A percentile compares a stretch with the other conserved stretches of the same genome.
Evolutionary conservation across 2,329 filamentous ascomycete genomes (phyloP).

Genomic region (Botrytis porri): DNA sequence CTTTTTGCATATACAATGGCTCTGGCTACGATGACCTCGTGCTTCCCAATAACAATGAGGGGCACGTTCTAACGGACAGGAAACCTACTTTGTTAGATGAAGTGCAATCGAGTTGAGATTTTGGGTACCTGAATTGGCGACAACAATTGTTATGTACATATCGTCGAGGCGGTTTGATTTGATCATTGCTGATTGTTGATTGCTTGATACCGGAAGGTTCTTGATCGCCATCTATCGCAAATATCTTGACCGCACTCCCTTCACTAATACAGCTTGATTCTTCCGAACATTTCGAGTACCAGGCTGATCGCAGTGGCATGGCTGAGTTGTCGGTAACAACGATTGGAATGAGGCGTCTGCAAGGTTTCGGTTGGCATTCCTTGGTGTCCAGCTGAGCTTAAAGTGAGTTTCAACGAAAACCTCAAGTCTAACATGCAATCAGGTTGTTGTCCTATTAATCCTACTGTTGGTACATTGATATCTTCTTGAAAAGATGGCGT

Average conservation of each 20-base stretch:
- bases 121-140: not conserved
- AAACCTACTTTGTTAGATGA: not conserved
- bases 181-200: not conserved
- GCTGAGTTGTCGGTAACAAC: not conserved
- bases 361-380: not conserved
- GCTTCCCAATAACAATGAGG: not conserved
- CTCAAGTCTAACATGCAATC: not conserved
- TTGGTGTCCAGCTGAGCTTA: not conserved
- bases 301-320: not conserved
- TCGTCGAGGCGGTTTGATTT: not conserved
- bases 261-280: not conserved
- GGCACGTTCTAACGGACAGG: not conserved
- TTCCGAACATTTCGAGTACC: not conserved
- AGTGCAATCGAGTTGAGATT: not conserved
- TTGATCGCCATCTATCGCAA: not conserved
- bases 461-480: not conserved
- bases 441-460: not conserved
- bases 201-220: not conserved
- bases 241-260: not conserved
- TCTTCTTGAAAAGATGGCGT: not conserved
- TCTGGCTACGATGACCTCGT: not conserved
- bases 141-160: not conserved
- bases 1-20: not conserved
- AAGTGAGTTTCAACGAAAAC: not conserved
- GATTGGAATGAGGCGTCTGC: constrained; percentile 1